Conservation (phyloP, 257 asterid genomes). For the Solanum pennellii region DNA sequence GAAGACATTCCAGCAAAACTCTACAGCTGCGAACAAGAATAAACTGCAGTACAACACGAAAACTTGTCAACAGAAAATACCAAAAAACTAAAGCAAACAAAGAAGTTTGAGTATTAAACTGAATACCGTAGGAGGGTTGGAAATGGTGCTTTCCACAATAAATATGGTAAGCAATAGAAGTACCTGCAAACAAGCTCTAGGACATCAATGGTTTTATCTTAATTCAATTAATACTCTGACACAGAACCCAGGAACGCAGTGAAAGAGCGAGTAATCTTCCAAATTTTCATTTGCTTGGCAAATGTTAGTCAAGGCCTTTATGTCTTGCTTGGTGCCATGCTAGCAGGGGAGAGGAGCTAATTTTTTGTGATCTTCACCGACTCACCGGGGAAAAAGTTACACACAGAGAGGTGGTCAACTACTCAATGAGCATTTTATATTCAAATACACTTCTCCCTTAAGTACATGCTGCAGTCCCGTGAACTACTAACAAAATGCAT, state of each 20-base stretch:
- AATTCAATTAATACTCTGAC: background rate
- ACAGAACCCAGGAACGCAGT: background rate
- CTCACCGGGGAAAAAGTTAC: background rate
- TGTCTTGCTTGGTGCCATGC: background rate
- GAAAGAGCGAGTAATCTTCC: background rate
- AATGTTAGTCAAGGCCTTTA: background rate
- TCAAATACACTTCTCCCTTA: background rate
- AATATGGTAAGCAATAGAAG: conserved; percentile 72
- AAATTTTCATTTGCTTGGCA: background rate
- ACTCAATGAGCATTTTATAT: background rate
- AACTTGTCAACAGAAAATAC: background rate
- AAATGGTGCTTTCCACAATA: conserved; percentile 77
- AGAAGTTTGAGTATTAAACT: background rate
- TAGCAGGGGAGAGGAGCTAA: background rate
- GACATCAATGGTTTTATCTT: background rate
- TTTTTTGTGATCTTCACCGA: background rate
- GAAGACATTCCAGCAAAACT: conserved; percentile 79
- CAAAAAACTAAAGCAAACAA: background rate
- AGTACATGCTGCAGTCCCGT: background rate
- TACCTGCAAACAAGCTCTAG: conserved; percentile 48
- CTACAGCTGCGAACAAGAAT: conserved; percentile 45
- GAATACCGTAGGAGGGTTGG: conserved; percentile 60
- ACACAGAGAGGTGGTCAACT: background rate
- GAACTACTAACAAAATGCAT: background rate
- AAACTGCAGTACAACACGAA: conserved; percentile 29